A percentile compares a stretch with the other conserved stretches of the same genome.
These are phyloP conservation scores for Alternaria ventricosa DNA, from an alignment of 2,329 filamentous ascomycete species.

Conservation along the genomic window DNA sequence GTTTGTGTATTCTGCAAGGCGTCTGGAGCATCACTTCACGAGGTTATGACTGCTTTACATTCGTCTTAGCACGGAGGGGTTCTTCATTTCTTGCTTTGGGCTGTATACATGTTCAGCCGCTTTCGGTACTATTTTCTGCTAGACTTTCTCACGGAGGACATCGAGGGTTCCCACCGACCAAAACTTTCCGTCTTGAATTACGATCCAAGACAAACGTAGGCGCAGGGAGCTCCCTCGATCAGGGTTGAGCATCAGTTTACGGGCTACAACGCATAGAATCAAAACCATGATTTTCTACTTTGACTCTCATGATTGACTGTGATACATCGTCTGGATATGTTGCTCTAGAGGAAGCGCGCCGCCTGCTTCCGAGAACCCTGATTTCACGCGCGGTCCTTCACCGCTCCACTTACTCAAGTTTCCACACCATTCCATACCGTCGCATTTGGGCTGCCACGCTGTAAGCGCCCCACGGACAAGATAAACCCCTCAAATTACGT, in stretches of 20 bases:
- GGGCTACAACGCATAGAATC: slow-evolving; percentile 6
- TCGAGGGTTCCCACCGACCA: slow-evolving; percentile 2
- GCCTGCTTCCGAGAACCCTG: background rate
- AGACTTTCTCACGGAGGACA: background rate
- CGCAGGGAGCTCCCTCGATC: slow-evolving; percentile 39
- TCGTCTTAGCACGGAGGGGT: background rate
- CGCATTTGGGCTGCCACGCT: background rate
- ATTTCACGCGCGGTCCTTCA: background rate
- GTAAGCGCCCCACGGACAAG: background rate
- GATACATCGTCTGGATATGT: background rate
- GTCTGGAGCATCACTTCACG: background rate
- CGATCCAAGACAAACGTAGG: slow-evolving; percentile 24
- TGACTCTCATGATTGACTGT: background rate
- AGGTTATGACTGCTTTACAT: background rate
- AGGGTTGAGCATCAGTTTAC: slow-evolving; percentile 42
- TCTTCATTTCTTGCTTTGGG: background rate
- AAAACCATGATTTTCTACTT: background rate
- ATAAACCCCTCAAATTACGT: background rate
- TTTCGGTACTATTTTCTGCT: background rate
- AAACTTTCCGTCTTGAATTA: slow-evolving; percentile 14
- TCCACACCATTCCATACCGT: background rate
- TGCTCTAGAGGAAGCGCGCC: background rate
- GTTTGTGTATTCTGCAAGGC: background rate
- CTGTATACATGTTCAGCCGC: background rate
- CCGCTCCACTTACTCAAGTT: background rate